Conservation (phyloP, 1,284 basidiomycete genomes). For the Inonotus obliquus region DNA sequence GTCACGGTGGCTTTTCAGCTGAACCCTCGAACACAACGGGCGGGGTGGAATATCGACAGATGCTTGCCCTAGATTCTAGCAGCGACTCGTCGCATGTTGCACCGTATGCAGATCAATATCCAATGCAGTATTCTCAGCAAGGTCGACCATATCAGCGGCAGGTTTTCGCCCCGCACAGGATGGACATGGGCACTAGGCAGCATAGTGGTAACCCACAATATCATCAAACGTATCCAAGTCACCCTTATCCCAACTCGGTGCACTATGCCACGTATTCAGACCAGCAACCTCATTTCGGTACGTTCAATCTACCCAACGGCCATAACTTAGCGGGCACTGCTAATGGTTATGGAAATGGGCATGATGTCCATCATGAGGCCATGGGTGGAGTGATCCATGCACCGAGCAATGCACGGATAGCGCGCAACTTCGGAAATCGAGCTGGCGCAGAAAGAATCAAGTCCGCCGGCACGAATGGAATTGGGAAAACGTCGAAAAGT, state of each 20-base stretch:
- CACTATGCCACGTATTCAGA: too few relatives aligned
- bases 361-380: neutral
- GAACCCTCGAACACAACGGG: neutral
- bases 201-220: neutral
- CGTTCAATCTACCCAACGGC: neutral
- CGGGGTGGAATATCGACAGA: neutral
- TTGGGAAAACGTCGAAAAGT: neutral
- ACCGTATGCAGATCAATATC: neutral
- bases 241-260: too few relatives aligned
- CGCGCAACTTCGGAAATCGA: neutral
- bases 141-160: neutral
- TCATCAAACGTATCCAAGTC: too few relatives aligned
- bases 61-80: neutral
- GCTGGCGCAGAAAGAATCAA: neutral
- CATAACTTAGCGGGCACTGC: neutral
- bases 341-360: neutral
- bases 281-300: too few relatives aligned
- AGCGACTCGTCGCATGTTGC: neutral
- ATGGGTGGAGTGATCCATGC: neutral
- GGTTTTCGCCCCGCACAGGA: neutral
- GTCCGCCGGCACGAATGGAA: neutral
- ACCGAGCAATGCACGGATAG: neutral
- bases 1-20: neutral
- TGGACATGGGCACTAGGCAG: neutral
- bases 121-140: constrained; percentile 8